A percentile compares a stretch with the other conserved stretches of the same genome.
These are phyloP conservation scores for Trematosphaeria pertusa DNA, from an alignment of 2,329 filamentous ascomycete genomes.

Conservation along the genomic window DNA sequence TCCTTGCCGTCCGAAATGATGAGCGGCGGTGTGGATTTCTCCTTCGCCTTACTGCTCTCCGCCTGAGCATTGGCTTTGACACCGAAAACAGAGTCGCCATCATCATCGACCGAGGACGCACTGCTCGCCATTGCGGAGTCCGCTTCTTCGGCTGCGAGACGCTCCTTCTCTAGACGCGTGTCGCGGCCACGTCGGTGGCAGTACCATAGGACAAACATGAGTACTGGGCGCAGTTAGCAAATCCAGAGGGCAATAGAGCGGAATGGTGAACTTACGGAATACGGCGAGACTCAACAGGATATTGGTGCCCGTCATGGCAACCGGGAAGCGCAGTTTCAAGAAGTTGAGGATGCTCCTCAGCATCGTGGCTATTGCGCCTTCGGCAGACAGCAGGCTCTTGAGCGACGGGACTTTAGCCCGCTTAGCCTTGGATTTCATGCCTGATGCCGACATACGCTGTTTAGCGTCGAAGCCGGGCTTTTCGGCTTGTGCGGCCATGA, in stretches of 20 bases:
- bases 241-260: not conserved
- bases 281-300: conserved; percentile 88
- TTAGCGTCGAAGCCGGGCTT: conserved; percentile 60
- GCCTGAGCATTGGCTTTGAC: conserved; percentile 18
- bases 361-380: conserved; percentile 84
- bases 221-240: conserved; percentile 58
- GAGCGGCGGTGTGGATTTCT: conserved; percentile 31
- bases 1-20: conserved; percentile 38
- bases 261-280: conserved; percentile 69
- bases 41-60: conserved; percentile 12
- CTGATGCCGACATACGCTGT: conserved; percentile 48
- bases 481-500: conserved; percentile 80
- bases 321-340: conserved; percentile 85
- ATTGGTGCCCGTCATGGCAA: conserved; percentile 84
- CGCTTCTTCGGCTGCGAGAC: conserved; percentile 45
- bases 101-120: conserved; percentile 37
- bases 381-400: conserved; percentile 81
- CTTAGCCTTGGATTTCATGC: conserved; percentile 34
- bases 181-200: conserved; percentile 95
- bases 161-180: conserved; percentile 73
- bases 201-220: conserved; percentile 97
- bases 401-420: conserved; percentile 75
- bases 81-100: conserved; percentile 38
- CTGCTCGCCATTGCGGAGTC: conserved; percentile 36
- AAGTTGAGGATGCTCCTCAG: conserved; percentile 90